phyloP scores from a whole-genome alignment of 2,329 filamentous ascomycete species.

The Alternaria ventricosa region DNA sequence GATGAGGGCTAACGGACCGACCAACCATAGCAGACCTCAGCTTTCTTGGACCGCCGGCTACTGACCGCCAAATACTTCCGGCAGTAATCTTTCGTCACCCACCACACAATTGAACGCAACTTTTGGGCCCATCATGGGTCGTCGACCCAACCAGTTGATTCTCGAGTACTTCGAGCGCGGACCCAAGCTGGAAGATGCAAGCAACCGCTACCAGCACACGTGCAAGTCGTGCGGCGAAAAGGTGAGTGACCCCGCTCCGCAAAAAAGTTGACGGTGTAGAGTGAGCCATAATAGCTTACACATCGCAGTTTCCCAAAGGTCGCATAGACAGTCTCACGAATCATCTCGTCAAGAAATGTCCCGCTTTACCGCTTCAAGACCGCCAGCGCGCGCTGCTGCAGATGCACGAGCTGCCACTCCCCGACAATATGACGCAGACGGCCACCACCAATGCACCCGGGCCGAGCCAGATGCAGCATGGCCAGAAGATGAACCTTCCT shows the following conservation, averaged over 20 bases:
- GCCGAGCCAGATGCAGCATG: conserved; percentile 29
- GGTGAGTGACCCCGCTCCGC: conserved; percentile 36
- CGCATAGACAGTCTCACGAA: conserved; percentile 81
- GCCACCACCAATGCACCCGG: conserved; percentile 15
- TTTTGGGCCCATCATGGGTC: conserved; percentile 66
- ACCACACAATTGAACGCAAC: conserved; percentile 9
- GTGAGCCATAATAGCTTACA: conserved; percentile 28
- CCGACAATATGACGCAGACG: conserved; percentile 46
- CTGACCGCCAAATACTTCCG: conserved; percentile 16
- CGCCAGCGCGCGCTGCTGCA: conserved; percentile 76
- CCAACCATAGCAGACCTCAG: conserved; percentile 3
- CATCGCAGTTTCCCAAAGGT: conserved; percentile 76
- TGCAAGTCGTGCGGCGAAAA: conserved; percentile 88
- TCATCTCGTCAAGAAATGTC: conserved; percentile 87
- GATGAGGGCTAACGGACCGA: background rate
- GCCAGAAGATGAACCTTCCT: conserved; percentile 49
- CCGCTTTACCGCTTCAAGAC: conserved; percentile 75
- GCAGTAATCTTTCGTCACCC: conserved; percentile 14
- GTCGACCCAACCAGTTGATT: conserved; percentile 83
- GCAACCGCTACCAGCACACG: conserved; percentile 89
- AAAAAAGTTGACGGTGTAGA: conserved; percentile 14
- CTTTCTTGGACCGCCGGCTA: conserved; percentile 4
- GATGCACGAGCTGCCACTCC: conserved; percentile 69
- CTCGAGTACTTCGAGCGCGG: conserved; percentile 88
- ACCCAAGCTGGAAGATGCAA: conserved; percentile 83